Evolutionary conservation across 106 monocot genomes (phyloP), one percentile per base, ranked within the genome.

Genomic region (Apostasia ramifera): DNA sequence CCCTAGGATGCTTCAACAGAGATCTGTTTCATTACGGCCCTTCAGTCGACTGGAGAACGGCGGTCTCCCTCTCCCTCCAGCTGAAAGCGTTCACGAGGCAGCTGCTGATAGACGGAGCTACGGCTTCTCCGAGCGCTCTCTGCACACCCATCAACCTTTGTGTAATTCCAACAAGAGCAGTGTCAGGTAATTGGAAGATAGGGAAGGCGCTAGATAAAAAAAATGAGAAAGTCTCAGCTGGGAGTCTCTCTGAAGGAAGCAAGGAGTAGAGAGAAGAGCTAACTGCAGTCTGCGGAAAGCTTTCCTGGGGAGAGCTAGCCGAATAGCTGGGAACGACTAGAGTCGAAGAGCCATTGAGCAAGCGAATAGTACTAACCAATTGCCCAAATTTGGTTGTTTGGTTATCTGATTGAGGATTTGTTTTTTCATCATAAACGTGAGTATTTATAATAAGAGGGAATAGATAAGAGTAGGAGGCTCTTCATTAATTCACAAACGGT

Each of bases 111-210:
- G 63, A 45, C 40, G 63, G 13, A 39, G 73, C 57, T 61, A 68
- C 61, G 62, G 66, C 66, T 69, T 82, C 11, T 56, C 61, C 39
- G 78, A 76, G 10, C 76, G 70, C 0, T 69, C 79, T 41, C 57
- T 71, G 37, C n/a, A n/a, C n/a, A n/a, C 67, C 44, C 74, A 80
- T 1, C 84, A 69, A 57, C 63, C 61, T 0, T 71, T 67, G n/a
- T n/a, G n/a, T n/a, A 70, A 79, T 72, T 44, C 76, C 63, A 91
- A 52, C 8, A 74, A 74, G 72, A 67, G 57, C 68, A 64, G 45
- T 42, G 59, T 66, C 45, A 89, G 78, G 81, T 86, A 81, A 2
- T 44, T 2, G 2, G 11, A 10, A 73, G 7, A 7, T 53, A 73
- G 4, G 46, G 14, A 39, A 13, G 5, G 15, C n/a, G n/a, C n/a